Evolutionary conservation across 2,329 filamentous ascomycete genomes (phyloP), one percentile per base, ranked within the genome.

Genomic region (Fusarium illudens): DNA sequence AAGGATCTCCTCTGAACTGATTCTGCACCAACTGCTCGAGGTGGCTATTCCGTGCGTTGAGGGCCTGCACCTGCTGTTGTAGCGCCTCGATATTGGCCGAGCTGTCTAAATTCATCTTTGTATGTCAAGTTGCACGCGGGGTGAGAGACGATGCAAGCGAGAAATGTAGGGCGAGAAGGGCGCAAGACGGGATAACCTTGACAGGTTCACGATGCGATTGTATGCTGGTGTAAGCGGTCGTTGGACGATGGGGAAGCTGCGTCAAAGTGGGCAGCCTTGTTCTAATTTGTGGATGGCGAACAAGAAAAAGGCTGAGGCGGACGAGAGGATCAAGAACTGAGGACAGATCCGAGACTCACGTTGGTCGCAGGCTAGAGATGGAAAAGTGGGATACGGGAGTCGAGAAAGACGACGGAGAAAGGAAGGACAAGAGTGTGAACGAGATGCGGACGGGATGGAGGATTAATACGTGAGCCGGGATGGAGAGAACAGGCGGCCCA

Each of bases 391-490:
- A 67, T 71, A 67, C 37, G 46, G 46, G 59, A 67, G 64, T 67
- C 70, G 67, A 71, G 58, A 63, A 51, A 73, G 70, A 70, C 66
- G 68, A 70, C 64, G 64, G 67, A 64, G 36, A 60, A 59, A 29
- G 53, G 60, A 61, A 53, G 53, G 63, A 65, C 62, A 64, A 64
- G 64, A 66, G 60, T 39, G 46, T 64, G 46, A 61, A 59, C 20
- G 39, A 67, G 68, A 67, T 63, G 65, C 60, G 65, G 68, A 69
- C 61, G 67, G 58, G 67, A 71, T 70, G 67, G 68, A 65, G 62
- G 71, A 70, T 74, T 74, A 74, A 74, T 73, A 73, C 61, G 63
- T 64, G 59, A 63, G 62, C 72, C 72, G 58, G 72, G 72, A 73
- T 74, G 53, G 60, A 58, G 62, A 66, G 60, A 69, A 64, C 57